A percentile compares a stretch with the other conserved stretches of the same genome.
Conservation (phyloP, 2,329 filamentous ascomycete species). For the Davidsoniella australis region DNA sequence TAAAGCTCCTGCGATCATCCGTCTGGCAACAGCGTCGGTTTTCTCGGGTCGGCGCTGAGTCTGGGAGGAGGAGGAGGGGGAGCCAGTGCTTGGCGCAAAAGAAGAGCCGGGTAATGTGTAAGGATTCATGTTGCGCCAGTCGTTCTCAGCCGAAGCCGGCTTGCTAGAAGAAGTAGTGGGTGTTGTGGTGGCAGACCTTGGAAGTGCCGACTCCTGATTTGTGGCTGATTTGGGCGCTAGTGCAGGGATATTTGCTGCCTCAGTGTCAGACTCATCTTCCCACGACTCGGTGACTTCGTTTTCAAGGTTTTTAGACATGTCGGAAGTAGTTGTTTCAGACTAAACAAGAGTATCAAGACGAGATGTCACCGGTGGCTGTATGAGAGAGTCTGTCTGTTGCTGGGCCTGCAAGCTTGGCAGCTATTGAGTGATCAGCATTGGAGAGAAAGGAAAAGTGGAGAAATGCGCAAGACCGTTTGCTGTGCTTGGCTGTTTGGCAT, state of each 20-base stretch:
- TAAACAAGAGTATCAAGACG: background rate
- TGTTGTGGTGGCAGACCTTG: background rate
- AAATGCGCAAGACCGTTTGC: background rate
- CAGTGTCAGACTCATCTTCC: conserved; percentile 38
- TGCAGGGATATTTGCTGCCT: conserved; percentile 15
- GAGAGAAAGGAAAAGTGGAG: background rate
- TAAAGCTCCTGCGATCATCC: conserved; percentile 78
- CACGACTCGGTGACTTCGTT: conserved; percentile 26
- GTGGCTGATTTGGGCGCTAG: background rate
- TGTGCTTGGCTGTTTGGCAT: no score
- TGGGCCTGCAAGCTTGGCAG: background rate
- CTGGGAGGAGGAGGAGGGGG: background rate
- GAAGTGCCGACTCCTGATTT: background rate
- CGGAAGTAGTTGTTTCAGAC: conserved; percentile 11
- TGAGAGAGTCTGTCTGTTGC: background rate
- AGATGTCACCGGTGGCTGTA: background rate
- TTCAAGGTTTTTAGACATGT: conserved; percentile 13
- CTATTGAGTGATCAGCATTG: background rate
- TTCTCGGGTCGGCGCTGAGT: conserved; percentile 52
- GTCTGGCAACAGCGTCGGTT: conserved; percentile 75
- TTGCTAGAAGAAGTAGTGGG: background rate
- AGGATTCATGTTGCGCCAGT: conserved; percentile 2
- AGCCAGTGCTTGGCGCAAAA: background rate
- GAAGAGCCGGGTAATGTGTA: background rate
- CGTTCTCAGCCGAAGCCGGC: background rate